A percentile compares a stretch with the other conserved stretches of the same genome.
phyloP scores from a whole-genome alignment of 2,329 filamentous ascomycete genomes.

The Talaromyces sp. region DNA sequence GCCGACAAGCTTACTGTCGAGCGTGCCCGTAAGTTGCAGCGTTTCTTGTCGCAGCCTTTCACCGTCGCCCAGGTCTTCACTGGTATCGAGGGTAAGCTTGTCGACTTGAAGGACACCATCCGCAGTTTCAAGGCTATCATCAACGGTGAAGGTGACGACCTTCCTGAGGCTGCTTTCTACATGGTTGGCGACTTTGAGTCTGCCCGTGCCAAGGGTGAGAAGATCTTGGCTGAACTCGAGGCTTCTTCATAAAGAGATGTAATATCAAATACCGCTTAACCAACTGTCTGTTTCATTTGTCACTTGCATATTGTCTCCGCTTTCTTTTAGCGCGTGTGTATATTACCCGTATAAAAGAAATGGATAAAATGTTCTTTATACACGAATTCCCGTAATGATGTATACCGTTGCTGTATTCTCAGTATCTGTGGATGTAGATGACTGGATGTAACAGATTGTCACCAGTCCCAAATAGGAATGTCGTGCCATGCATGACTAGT shows the following conservation, averaged over 20 bases:
- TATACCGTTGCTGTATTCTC: no score
- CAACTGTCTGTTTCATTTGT: constrained; percentile 24
- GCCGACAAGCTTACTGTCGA: constrained; percentile 99
- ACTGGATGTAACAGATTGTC: background rate
- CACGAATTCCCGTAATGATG: no score
- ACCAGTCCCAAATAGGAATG: constrained; percentile 10
- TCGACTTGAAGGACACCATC: constrained; percentile 99
- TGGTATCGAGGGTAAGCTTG: constrained; percentile 91
- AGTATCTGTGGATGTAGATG: background rate
- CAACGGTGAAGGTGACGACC: constrained; percentile 87
- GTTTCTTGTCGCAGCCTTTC: constrained; percentile 99
- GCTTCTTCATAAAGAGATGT: constrained; percentile 46
- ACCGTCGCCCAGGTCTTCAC: constrained; percentile 71
- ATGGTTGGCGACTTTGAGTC: constrained; percentile 97
- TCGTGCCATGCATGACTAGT: background rate
- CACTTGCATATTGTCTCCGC: constrained; percentile 34
- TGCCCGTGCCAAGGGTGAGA: constrained; percentile 95
- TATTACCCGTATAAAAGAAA: constrained; percentile 38
- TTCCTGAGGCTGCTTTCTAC: constrained; percentile 93
- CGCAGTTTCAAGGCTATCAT: constrained; percentile 96
- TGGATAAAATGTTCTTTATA: constrained; percentile 9
- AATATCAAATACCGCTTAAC: constrained; percentile 33
- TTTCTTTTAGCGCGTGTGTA: constrained; percentile 42
- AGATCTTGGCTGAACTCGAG: constrained; percentile 96
- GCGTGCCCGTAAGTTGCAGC: constrained; percentile 99